Evolutionary conservation across 768 basidiomycete species (phyloP), one percentile per base, ranked within the genome.

Genomic region (Cantharellus cinnabarinus): DNA sequence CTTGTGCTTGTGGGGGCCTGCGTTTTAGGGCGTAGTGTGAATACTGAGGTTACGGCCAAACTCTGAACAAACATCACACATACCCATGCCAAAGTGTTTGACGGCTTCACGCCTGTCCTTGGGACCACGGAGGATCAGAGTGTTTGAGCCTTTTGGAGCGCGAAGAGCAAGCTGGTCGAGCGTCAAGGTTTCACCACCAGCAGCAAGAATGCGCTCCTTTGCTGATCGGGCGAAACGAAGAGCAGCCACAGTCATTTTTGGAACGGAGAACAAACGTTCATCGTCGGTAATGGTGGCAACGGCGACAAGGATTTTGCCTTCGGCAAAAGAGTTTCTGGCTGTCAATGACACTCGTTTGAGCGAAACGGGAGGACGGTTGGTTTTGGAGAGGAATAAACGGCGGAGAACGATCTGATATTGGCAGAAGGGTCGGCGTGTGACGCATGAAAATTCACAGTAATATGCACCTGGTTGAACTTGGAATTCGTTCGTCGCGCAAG

Each of bases 51-150:
- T 48, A 10, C 44, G 1, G 44, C 10, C 20, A 20, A 48, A 20
- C 10, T 48, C 10, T 10, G 20, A 10, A 29, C 20, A 1, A 10
- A 54, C 34, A 10, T 14, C 5, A 1, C 54, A 67, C 73, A 60
- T 61, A 74, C 83, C 89, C 87, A 89, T 89, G 73, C 94, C 94
- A 71, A 97, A 97, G 80, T 98, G 94, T 73, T 89, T 91, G 76
- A 86, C 81, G 56, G 91, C 87, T 73, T 98, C 95, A 64, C 95
- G 82, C 60, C 86, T 77, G 72, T 82, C 95, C 80, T 83, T 83
- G 74, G 86, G 83, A 65, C 94, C 95, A 63, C 94, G 78, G 66
- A 99, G 75, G 66, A 98, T 74, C 63, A 99, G 78, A 59, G 95
- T 98, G 81, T 94, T 94, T 62, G 86, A 76, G 62, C 95, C 95